Evolutionary conservation across 129 eudicot species (phyloP).

Genomic region (Arctium minus): DNA sequence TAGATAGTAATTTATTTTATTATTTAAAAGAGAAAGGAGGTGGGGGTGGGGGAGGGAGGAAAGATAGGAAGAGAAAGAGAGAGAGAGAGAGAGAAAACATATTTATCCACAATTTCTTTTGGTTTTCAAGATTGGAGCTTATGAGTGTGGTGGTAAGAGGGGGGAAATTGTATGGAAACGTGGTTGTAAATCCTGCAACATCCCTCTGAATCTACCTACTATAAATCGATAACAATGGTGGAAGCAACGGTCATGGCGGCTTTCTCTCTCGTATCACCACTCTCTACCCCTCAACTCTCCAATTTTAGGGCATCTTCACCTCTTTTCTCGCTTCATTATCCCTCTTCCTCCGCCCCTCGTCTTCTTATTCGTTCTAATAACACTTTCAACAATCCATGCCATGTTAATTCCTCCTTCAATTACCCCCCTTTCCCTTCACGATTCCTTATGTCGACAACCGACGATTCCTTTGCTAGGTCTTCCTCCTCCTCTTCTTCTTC

Average conservation of each 20-base stretch:
- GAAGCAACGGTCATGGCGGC: constrained; percentile 18
- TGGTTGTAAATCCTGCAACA: neutral
- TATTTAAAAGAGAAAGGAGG: no score
- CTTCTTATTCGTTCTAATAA: neutral
- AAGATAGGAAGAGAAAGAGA: neutral
- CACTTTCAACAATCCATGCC: constrained; percentile 1
- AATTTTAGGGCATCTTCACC: constrained; percentile 19
- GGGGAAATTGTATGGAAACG: neutral
- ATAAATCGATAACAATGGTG: neutral
- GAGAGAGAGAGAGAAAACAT: neutral
- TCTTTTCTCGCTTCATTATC: neutral
- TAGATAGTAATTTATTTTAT: no score
- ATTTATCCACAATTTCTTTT: neutral
- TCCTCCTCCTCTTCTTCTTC: constrained; percentile 1
- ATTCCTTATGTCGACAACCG: neutral
- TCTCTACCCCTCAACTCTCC: neutral
- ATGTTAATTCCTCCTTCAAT: constrained; percentile 1
- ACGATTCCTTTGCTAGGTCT: neutral
- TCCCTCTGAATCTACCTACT: neutral
- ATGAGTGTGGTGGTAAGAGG: neutral
- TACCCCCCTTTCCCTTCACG: neutral
- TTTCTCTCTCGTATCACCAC: constrained; percentile 22
- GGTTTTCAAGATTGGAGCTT: neutral
- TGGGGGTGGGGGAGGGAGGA: neutral
- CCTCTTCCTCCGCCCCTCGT: neutral